These are phyloP conservation scores for Yarrowia divulgata DNA, from an alignment of 805 yeast genomes.

Conservation along the genomic window DNA sequence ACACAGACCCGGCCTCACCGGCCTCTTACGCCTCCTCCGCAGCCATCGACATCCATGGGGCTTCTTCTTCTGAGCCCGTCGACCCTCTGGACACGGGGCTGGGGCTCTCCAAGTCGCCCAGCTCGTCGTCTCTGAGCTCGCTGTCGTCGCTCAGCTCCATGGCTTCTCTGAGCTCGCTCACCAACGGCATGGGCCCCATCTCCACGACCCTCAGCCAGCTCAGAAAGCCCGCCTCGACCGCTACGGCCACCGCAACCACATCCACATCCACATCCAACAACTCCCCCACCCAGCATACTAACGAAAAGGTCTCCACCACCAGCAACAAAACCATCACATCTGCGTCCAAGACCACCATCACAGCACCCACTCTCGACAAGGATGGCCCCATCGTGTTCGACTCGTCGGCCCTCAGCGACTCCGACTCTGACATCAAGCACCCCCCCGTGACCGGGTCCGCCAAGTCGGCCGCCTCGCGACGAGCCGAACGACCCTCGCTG, in stretches of 20 bases:
- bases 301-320: conserved; percentile 26
- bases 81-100: conserved; percentile 16
- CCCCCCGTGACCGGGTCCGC: not conserved
- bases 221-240: conserved; percentile 9
- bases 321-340: conserved; percentile 7
- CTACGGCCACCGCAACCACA: not conserved
- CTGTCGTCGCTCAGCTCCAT: conserved; percentile 18
- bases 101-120: conserved; percentile 22
- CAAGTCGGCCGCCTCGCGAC: conserved; percentile 22
- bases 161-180: conserved; percentile 14
- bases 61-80: not conserved
- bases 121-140: conserved; percentile 15
- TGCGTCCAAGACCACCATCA: conserved; percentile 7
- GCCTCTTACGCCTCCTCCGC: not conserved
- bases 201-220: conserved; percentile 18
- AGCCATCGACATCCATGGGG: not conserved
- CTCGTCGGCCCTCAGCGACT: conserved; percentile 27
- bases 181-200: conserved; percentile 18
- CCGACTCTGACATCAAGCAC: not conserved
- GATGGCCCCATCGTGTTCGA: conserved; percentile 19
- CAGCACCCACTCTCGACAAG: conserved; percentile 2
- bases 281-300: conserved; percentile 38
- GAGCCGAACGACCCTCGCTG: conserved; percentile 36
- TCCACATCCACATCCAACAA: not conserved
- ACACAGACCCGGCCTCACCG: too few relatives aligned